Base-by-base conservation (phyloP, 2,329 filamentous ascomycete genomes). In the Metarhizium album region DNA sequence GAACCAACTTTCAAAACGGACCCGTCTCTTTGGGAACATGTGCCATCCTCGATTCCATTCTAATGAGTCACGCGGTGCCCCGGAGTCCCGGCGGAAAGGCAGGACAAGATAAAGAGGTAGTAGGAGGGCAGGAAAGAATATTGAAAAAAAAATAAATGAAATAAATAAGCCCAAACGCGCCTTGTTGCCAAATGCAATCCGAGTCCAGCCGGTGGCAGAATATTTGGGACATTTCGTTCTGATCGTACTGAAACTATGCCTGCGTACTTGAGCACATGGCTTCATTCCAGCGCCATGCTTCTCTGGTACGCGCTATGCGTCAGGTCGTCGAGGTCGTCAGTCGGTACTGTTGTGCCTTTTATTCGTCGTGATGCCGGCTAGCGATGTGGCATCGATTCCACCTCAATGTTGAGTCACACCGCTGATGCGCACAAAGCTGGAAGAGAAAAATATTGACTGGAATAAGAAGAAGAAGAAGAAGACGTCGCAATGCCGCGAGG, bases 391-490 rank as follows among this genome's bases (percentile, higher is more conserved):
- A 24, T 24, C 40, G 1, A 43, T 22, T 37, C 38, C 27, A 27
- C 24, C n/a, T 45, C 40, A 29, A 18, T 33, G 11, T 45, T 16
- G 29, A 49, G 16, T 49, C 38, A 45, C 37, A 27, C 20, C 49
- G 46, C 45, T 37, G 47, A 58, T 53, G 49, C 45, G 33, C 53
- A 50, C 50, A 48, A 51, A 47, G 49, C 54, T 55, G 49, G 46
- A 42, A 51, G n/a, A 51, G 48, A 48, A 48, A 29, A 54, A 46
- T 47, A 48, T 43, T 35, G 42, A 52, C 33, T 38, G 13, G 11
- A 45, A 16, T 45, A 27, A 51, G 51, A 48, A 42, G 54, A 55
- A 52, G 50, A 49, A 29, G 43, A 42, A 48, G 50, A n/a, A n/a
- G n/a, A n/a, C n/a, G 45, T 45, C 45, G 46, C 49, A 47, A 45